Percentiles rank a stretch among this genome's conserved stretches.
These are phyloP conservation scores for Anthracocystis walkeri DNA, from an alignment of 1,284 basidiomycete genomes.

Conservation along the genomic window DNA sequence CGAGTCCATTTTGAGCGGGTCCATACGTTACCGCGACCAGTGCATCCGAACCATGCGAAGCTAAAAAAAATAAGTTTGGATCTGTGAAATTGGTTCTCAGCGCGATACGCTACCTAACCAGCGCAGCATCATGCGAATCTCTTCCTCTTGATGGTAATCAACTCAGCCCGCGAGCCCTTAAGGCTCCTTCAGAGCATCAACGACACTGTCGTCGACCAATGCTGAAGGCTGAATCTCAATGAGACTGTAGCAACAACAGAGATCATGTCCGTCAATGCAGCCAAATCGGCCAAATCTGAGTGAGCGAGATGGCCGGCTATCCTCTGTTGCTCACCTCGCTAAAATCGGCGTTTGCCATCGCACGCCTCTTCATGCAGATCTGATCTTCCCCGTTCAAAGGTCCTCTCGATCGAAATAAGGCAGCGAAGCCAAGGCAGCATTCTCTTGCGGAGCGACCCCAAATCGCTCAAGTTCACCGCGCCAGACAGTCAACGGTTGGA, in stretches of 20 bases:
- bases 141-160: neutral
- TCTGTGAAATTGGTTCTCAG: neutral
- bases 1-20: neutral
- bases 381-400: neutral
- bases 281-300: no score
- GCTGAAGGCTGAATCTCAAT: no score
- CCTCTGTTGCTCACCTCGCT: neutral
- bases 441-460: neutral
- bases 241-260: no score
- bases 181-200: no score
- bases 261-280: no score
- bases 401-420: neutral
- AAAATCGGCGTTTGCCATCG: slow-evolving; percentile 4
- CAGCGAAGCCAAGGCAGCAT: neutral
- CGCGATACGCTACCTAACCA: neutral
- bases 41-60: neutral
- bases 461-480: neutral
- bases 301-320: no score
- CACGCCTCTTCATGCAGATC: neutral
- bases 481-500: no score
- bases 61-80: neutral
- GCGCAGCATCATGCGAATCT: neutral
- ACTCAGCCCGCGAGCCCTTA: neutral
- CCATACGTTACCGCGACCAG: neutral
- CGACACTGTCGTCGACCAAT: no score